These are phyloP conservation scores for Pistacia atlantica DNA, from an alignment of 345 rosid species.

Conservation along the genomic window DNA sequence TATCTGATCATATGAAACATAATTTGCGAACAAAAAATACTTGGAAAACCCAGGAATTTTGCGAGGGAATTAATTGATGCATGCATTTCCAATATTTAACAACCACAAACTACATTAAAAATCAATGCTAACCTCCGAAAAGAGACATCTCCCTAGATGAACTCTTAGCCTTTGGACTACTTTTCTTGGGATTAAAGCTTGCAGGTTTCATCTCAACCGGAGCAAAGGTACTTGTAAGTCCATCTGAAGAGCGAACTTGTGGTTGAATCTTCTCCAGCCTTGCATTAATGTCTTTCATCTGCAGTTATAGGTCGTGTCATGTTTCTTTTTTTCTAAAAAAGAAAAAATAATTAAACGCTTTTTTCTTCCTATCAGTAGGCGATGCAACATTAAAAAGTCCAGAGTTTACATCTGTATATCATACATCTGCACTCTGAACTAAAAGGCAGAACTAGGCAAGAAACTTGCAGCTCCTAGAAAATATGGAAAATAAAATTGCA, in stretches of 20 bases:
- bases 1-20: background rate
- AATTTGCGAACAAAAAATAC: constrained; percentile 4
- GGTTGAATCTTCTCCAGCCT: constrained; percentile 95
- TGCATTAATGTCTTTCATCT: constrained; percentile 97
- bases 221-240: constrained; percentile 47
- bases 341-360: background rate
- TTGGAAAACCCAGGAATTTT: background rate
- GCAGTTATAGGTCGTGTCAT: constrained; percentile 29
- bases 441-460: constrained; percentile 5
- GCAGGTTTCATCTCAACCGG: constrained; percentile 65
- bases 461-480: background rate
- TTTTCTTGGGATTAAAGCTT: constrained; percentile 65
- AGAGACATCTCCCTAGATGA: constrained; percentile 79
- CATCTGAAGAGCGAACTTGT: constrained; percentile 62
- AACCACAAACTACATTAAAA: background rate
- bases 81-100: background rate
- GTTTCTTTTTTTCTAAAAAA: background rate
- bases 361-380: background rate
- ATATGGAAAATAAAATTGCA: constrained; percentile 4
- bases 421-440: background rate
- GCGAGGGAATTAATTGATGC: background rate
- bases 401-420: background rate
- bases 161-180: constrained; percentile 86
- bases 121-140: constrained; percentile 70
- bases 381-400: background rate